Evolutionary conservation across 2,329 filamentous ascomycete genomes (phyloP), one percentile per base, ranked within the genome.

Genomic region (Aspergillus pseudoterreus): DNA sequence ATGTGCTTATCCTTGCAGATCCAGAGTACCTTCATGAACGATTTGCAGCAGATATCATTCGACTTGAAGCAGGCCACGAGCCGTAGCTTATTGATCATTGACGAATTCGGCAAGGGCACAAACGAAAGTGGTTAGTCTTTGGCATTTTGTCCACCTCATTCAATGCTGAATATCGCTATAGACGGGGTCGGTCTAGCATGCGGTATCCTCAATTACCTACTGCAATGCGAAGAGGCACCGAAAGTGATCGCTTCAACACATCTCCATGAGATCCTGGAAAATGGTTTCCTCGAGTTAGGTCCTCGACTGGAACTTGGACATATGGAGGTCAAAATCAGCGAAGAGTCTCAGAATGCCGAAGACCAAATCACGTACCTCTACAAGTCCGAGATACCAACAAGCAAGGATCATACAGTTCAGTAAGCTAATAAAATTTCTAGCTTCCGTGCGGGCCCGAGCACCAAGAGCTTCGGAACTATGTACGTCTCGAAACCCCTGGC

Each of bases 41-140:
- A 99, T 62, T 71, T 99, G 15, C 90, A 94, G 60, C 92, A 99
- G 64, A 84, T 94, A 10, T 85, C 88, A 0, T 81, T 94, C 50
- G 84, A 88, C 0, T 77, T 94, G 45, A 87, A 81, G 52, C 81
- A 90, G 48, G 84, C 87, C 4, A 96, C 91, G 0, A 76, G 81
- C 11, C 81, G 83, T 44, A 96, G 89, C 63, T 75, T 99, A 5
- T 69, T 99, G 1, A 77, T 99, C n/a, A 83, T 97, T 42, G 94
- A 99, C 62, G 94, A 99, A 64, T 97, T 99, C 62, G 84, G 85
- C 1, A 87, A 87, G 67, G 85, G 84, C 2, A 87, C 84, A 0
- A 81, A 84, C 53, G 78, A 80, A 11, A 77, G 76, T 52, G 77
- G 77, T 77, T 42, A 35, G 61, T 59, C 14, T 36, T 15, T 15